Percentiles rank a stretch among this genome's conserved stretches.
These are phyloP conservation scores for Phialophora expanda DNA, from an alignment of 2,329 filamentous ascomycete genomes.

Conservation along the genomic window DNA sequence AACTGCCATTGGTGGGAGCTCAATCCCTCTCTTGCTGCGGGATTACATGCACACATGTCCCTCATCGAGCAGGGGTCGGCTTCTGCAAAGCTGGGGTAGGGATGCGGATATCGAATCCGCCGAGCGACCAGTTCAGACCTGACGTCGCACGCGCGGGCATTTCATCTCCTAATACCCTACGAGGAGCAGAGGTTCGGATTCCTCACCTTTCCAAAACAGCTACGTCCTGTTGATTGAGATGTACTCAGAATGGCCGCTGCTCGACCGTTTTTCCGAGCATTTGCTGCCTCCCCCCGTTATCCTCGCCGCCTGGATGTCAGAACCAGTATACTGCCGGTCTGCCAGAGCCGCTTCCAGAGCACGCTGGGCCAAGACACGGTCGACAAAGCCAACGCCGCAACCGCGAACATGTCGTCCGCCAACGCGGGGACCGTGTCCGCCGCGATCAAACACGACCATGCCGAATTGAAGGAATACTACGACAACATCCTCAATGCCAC, in stretches of 20 bases:
- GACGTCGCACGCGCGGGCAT: background rate
- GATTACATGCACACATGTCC: background rate
- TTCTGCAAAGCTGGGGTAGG: background rate
- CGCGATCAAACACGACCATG: slow-evolving; percentile 51
- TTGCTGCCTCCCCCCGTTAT: background rate
- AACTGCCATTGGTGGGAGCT: background rate
- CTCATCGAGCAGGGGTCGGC: background rate
- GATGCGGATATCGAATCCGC: background rate
- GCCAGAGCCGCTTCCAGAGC: background rate
- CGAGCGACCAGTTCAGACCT: background rate
- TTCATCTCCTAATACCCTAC: background rate
- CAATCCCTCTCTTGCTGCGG: background rate
- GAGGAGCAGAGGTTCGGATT: background rate
- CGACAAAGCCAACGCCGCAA: background rate
- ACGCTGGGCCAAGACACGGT: background rate
- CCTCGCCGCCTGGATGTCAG: background rate
- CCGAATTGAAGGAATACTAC: slow-evolving; percentile 51
- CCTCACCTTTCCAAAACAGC: background rate
- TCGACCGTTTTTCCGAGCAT: background rate
- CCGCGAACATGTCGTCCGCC: slow-evolving; percentile 1
- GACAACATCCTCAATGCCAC: slow-evolving; percentile 50
- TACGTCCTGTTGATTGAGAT: background rate
- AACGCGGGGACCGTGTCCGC: background rate
- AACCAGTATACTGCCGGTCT: background rate
- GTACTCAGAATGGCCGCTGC: background rate